These are phyloP conservation scores for Nannochloropsis salina DNA, from an alignment of 108 stramenopile species.

Conservation along the genomic window DNA sequence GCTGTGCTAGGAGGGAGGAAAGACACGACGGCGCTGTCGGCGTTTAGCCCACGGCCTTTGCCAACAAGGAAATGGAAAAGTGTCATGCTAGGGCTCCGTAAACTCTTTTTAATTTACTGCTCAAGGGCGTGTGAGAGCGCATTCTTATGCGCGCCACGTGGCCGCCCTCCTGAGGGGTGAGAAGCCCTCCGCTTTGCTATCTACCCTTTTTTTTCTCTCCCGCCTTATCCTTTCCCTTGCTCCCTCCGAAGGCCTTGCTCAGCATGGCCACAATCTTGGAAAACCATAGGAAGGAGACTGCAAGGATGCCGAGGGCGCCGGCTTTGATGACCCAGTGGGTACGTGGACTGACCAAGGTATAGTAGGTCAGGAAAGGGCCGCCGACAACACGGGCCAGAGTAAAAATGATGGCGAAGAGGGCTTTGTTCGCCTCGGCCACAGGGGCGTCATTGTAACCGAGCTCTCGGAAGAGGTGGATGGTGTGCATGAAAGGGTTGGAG, in stretches of 20 bases:
- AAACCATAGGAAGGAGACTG: not conserved
- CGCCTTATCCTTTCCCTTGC: not conserved
- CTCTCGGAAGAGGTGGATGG: not conserved
- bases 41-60: too few species aligned
- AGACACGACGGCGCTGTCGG: too few species aligned
- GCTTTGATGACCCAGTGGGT: conserved; percentile 4
- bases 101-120: too few species aligned
- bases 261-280: conserved; percentile 10
- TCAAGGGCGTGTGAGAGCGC: too few species aligned
- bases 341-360: not conserved
- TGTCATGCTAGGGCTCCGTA: too few species aligned
- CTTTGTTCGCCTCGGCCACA: not conserved
- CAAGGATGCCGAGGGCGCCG: not conserved
- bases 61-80: too few species aligned
- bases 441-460: conserved; percentile 5
- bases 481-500: conserved; percentile 14
- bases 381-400: not conserved
- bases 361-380: not conserved
- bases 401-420: not conserved
- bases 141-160: too few species aligned
- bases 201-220: not conserved
- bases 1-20: too few species aligned
- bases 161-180: too few species aligned
- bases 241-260: conserved; percentile 9
- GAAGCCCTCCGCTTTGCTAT: not conserved